Evolutionary conservation across 768 basidiomycete genomes (phyloP), one percentile per base, ranked within the genome.

Genomic region (Gloeopeniophorella convolvens): DNA sequence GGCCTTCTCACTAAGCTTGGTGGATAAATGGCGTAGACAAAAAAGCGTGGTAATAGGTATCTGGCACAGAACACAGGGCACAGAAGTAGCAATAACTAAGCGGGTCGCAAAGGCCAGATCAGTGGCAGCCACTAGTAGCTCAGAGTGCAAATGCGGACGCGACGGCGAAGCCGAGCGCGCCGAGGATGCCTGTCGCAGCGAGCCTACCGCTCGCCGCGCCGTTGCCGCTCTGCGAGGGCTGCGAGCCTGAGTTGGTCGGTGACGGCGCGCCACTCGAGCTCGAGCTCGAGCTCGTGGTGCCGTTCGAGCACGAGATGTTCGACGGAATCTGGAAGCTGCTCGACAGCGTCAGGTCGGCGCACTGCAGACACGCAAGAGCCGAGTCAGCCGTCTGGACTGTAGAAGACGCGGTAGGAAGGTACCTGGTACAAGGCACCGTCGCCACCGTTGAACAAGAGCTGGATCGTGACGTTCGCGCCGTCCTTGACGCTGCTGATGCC

Each of bases 371-470:
- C n/a, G n/a, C n/a, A n/a, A n/a, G n/a, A n/a, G n/a, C n/a, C n/a
- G n/a, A n/a, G n/a, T n/a, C n/a, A n/a, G n/a, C n/a, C n/a, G n/a
- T n/a, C n/a, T n/a, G n/a, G n/a, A n/a, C n/a, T n/a, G n/a, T n/a
- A n/a, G n/a, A n/a, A n/a, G n/a, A n/a, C n/a, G n/a, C n/a, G n/a
- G n/a, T n/a, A n/a, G 37, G 20, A n/a, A 61, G 66, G 35, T 59
- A 78, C 85, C 73, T 90, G 86, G 67, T 74, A 89, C 7, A 93
- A 73, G 24, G 61, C 39, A 16, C 80, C 82, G 60, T 92, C 89
- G 28, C 86, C 87, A 33, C 85, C 86, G 56, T 79, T 66, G 61
- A 68, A 90, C 24, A 77, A 56, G 21, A 89, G 59, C 65, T 86
- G 81, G 41, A 92, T 68, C 1, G 90, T 90, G 32, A 87, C 82